Evolutionary conservation across 139 green algal genomes (phyloP).

Genomic region (Chlamydomonas asymmetrica): DNA sequence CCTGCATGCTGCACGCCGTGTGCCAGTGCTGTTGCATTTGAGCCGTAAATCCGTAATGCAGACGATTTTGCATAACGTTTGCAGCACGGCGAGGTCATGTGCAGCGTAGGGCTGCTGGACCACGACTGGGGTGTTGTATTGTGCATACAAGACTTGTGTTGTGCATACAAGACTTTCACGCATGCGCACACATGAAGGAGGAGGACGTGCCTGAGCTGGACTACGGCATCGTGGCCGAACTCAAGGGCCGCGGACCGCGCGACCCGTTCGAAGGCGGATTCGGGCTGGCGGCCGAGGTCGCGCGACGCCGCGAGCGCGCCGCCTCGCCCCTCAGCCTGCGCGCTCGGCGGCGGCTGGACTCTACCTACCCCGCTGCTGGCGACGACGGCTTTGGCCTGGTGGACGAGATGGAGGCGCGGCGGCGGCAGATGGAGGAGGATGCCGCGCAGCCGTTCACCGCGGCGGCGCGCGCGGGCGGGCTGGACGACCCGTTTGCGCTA

Average conservation of each 20-base stretch:
- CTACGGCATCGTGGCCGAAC: constrained; percentile 43
- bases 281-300: constrained; percentile 40
- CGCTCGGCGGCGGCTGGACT: constrained; percentile 16
- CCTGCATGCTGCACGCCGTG: no score
- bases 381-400: background rate
- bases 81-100: no score
- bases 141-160: no score
- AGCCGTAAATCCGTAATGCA: no score
- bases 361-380: background rate
- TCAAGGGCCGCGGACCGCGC: constrained; percentile 3
- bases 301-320: constrained; percentile 4
- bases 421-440: background rate
- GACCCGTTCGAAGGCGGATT: constrained; percentile 26
- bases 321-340: constrained; percentile 4
- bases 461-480: background rate
- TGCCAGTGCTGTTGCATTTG: no score
- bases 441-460: constrained; percentile 8
- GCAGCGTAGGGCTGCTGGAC: no score
- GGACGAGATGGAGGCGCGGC: constrained; percentile 11
- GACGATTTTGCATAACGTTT: no score
- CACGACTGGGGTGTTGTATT: no score
- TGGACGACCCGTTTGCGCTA: constrained; percentile 18
- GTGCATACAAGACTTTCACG: no score
- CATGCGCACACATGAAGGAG: no score
- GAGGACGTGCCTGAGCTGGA: constrained; percentile 33